A percentile compares a stretch with the other conserved stretches of the same genome.
These are phyloP conservation scores for Breviolum minutum DNA, from an alignment of 73 alveolate genomes.

Conservation along the genomic window DNA sequence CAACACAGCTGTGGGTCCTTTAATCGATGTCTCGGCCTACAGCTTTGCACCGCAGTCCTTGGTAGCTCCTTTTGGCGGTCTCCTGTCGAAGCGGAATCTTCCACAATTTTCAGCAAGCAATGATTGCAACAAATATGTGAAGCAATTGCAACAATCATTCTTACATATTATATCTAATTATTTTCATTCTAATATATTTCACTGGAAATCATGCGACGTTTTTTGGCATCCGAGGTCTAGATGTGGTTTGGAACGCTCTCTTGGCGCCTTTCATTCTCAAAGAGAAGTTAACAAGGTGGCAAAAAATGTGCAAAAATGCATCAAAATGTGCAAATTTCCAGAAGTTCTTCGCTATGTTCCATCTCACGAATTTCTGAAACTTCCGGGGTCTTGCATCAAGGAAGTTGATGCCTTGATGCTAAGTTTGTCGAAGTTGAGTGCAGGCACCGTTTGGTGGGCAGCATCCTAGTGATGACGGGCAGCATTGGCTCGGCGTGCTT, in stretches of 20 bases:
- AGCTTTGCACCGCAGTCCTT: conserved; percentile 91
- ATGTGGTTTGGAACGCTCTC: conserved; percentile 90
- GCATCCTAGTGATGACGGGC: conserved; percentile 58
- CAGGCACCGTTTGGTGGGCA: conserved; percentile 87
- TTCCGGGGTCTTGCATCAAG: background rate
- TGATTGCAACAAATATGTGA: no score
- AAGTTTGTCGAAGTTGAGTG: background rate
- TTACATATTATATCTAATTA: no score
- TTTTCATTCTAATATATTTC: no score
- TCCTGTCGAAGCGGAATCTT: no score
- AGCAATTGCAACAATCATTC: no score
- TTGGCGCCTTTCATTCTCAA: conserved; percentile 94
- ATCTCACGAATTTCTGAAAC: background rate
- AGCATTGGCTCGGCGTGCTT: conserved; percentile 77
- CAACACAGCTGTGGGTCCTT: conserved; percentile 68
- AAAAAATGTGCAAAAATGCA: background rate
- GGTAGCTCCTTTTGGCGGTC: conserved; percentile 89
- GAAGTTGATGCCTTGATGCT: background rate
- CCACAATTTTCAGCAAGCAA: no score
- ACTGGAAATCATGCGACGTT: no score
- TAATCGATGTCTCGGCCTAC: conserved; percentile 91
- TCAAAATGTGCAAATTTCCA: background rate
- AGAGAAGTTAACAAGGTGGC: conserved; percentile 86
- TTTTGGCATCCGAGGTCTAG: conserved; percentile 37
- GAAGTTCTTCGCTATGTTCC: background rate